These are phyloP conservation scores for Lizonia empirigonia DNA, from an alignment of 2,329 filamentous ascomycete genomes.

Conservation along the genomic window DNA sequence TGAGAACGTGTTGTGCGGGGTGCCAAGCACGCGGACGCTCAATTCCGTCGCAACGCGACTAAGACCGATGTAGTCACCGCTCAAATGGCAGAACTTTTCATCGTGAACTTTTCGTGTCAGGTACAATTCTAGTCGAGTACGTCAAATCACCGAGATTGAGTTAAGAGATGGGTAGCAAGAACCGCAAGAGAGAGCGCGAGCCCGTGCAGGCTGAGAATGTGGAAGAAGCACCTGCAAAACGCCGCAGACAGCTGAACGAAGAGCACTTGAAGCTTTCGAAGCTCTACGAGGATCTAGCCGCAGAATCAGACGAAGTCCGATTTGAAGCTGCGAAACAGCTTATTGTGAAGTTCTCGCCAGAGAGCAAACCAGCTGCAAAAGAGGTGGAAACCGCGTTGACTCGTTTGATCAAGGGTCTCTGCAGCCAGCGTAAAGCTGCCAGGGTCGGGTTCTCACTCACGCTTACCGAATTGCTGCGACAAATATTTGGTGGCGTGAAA, in stretches of 20 bases:
- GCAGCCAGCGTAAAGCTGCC: constrained; percentile 87
- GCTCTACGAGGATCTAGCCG: constrained; percentile 55
- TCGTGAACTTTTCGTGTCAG: constrained; percentile 11
- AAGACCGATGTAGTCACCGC: not conserved
- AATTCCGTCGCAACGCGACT: constrained; percentile 1
- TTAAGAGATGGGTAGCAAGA: constrained; percentile 33
- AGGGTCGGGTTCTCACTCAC: constrained; percentile 89
- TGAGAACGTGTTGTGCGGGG: constrained; percentile 13
- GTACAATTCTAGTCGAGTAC: not conserved
- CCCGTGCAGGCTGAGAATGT: constrained; percentile 20
- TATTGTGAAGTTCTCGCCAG: constrained; percentile 49
- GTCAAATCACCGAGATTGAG: not conserved
- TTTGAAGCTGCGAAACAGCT: constrained; percentile 54
- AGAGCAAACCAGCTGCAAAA: constrained; percentile 45
- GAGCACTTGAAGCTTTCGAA: constrained; percentile 51
- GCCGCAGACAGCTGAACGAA: constrained; percentile 46
- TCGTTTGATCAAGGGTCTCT: constrained; percentile 79
- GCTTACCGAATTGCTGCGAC: constrained; percentile 76
- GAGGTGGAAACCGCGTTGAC: constrained; percentile 49
- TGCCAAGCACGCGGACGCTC: constrained; percentile 5
- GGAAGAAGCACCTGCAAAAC: constrained; percentile 36
- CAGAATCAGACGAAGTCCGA: constrained; percentile 52
- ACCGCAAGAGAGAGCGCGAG: constrained; percentile 38
- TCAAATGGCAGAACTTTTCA: constrained; percentile 12
- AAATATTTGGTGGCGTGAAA: constrained; percentile 63